Percentiles rank a stretch among this genome's conserved stretches.
These are phyloP conservation scores for Umbellularia californica DNA, from an alignment of 164 flowering plant species.

Conservation along the genomic window DNA sequence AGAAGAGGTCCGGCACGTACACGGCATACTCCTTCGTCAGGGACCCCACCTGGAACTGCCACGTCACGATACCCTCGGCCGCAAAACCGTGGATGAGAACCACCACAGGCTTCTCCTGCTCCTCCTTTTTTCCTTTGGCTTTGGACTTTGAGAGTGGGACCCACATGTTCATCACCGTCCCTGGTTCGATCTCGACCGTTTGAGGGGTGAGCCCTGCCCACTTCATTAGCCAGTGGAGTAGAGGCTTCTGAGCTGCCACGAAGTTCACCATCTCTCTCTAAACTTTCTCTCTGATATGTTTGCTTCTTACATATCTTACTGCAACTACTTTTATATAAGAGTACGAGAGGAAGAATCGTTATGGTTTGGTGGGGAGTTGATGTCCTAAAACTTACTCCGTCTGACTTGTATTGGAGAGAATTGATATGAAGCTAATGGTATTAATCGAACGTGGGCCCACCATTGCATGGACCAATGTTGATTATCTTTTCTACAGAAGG, in stretches of 20 bases:
- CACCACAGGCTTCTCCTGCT: conserved; percentile 39
- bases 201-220: conserved; percentile 64
- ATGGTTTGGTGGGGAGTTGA: background rate
- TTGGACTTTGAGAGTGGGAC: conserved; percentile 42
- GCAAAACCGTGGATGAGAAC: conserved; percentile 80
- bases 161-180: conserved; percentile 81
- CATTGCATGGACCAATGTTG: too few relatives aligned
- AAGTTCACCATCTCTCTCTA: conserved; percentile 74
- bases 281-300: background rate
- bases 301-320: too few relatives aligned
- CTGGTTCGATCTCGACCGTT: conserved; percentile 59
- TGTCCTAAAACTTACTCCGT: background rate
- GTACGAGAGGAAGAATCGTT: background rate
- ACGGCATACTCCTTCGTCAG: conserved; percentile 56
- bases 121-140: background rate
- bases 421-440: too few relatives aligned
- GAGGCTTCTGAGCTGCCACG: conserved; percentile 71
- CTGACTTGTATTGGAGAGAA: too few relatives aligned
- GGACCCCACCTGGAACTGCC: conserved; percentile 83
- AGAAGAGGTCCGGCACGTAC: conserved; percentile 76
- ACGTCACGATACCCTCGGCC: conserved; percentile 76
- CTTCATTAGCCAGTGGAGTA: conserved; percentile 72
- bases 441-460: too few relatives aligned
- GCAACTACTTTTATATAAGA: background rate
- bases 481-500: too few relatives aligned